Conservation (phyloP, 2,329 filamentous ascomycete genomes). For the Clonostachys sp. region DNA sequence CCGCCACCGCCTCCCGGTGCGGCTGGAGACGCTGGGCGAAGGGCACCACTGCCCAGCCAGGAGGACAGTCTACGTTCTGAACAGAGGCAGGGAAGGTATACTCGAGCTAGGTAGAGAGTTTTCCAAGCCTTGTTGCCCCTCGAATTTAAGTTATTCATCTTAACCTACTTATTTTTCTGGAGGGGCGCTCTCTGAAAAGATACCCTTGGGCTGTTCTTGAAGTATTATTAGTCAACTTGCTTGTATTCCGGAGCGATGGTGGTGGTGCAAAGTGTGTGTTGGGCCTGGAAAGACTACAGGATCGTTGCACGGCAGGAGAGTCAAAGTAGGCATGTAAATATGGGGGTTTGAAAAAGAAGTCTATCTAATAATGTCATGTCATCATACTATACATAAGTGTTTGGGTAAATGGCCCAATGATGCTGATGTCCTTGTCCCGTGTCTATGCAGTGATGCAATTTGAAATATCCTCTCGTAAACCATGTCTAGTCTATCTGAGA, state of each 20-base stretch:
- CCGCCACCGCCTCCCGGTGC: constrained; percentile 25
- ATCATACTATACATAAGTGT: neutral
- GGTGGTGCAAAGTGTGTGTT: neutral
- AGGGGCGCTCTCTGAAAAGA: too few relatives aligned
- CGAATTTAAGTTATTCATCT: too few relatives aligned
- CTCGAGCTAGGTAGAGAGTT: constrained; percentile 36
- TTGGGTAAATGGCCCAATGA: neutral
- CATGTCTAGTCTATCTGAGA: neutral
- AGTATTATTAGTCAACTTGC: neutral
- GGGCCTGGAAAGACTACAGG: neutral
- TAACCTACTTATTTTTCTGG: too few relatives aligned
- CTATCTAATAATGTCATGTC: constrained; percentile 3
- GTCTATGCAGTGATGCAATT: neutral
- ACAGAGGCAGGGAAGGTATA: constrained; percentile 63
- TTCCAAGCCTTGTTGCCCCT: too few relatives aligned
- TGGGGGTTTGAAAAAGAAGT: neutral
- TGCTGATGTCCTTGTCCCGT: too few relatives aligned
- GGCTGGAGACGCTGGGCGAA: constrained; percentile 32
- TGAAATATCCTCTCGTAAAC: neutral
- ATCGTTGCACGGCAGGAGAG: neutral
- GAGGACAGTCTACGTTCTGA: constrained; percentile 76
- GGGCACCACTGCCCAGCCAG: constrained; percentile 76
- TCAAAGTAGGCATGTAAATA: too few relatives aligned
- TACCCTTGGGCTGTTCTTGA: neutral
- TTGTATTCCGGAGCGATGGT: neutral